phyloP scores from a whole-genome alignment of 495 filamentous ascomycete genomes.

The Annulohypoxylon moriforme region DNA sequence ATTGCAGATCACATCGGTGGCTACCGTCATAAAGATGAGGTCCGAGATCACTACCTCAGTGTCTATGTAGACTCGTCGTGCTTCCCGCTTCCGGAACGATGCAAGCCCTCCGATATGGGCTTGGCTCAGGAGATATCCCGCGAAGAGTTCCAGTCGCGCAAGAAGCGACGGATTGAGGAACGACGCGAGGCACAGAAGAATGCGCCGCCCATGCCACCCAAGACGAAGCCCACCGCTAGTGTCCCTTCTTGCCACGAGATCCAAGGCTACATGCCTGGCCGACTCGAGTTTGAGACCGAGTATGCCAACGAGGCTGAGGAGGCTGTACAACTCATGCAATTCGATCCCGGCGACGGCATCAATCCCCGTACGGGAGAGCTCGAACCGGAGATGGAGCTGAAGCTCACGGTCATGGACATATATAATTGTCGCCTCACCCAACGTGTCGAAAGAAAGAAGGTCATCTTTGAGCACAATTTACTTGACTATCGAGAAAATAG shows the following conservation, averaged over 20 bases:
- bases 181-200: constrained; percentile 88
- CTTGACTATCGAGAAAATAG: constrained; percentile 92
- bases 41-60: constrained; percentile 89
- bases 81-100: constrained; percentile 87
- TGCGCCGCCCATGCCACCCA: constrained; percentile 84
- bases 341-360: constrained; percentile 93
- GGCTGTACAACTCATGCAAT: constrained; percentile 97
- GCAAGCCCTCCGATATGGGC: constrained; percentile 81
- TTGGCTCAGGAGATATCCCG: constrained; percentile 81
- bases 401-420: constrained; percentile 98
- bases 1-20: constrained; percentile 98
- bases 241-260: constrained; percentile 97
- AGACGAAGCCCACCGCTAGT: constrained; percentile 94
- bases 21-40: constrained; percentile 92
- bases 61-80: constrained; percentile 84
- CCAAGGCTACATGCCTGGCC: constrained; percentile 97
- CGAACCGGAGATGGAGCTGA: constrained; percentile 95
- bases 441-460: constrained; percentile 93
- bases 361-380: constrained; percentile 82
- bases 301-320: constrained; percentile 98
- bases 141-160: constrained; percentile 91
- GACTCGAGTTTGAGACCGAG: constrained; percentile 97
- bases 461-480: constrained; percentile 93
- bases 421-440: constrained; percentile 94
- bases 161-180: constrained; percentile 94